A percentile compares a stretch with the other conserved stretches of the same genome.
Evolutionary conservation across 1,284 basidiomycete species (phyloP).

Genomic region (Trametes versicolor): DNA sequence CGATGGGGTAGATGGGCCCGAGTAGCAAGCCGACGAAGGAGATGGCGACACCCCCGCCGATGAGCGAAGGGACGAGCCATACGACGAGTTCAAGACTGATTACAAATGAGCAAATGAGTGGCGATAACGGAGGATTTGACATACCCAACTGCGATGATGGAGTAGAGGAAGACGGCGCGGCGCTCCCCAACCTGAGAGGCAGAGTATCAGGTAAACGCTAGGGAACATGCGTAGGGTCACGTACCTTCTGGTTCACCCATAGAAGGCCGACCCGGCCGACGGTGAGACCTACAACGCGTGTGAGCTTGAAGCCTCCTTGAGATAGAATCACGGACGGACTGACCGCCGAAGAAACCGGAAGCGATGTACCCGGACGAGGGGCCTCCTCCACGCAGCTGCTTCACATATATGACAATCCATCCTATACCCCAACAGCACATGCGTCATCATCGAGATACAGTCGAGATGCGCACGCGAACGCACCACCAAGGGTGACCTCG

Average conservation of each 20-base stretch:
- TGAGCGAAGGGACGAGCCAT: constrained; percentile 69
- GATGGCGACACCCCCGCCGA: constrained; percentile 62
- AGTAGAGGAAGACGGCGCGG: constrained; percentile 51
- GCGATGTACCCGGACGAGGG: constrained; percentile 59
- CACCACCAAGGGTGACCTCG: constrained; percentile 58
- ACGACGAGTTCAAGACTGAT: constrained; percentile 61
- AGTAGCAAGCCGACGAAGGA: constrained; percentile 62
- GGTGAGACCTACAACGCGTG: constrained; percentile 51
- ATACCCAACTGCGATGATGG: constrained; percentile 47
- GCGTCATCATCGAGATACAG: too few relatives aligned
- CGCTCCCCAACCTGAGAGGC: constrained; percentile 53
- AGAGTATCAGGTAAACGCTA: background rate
- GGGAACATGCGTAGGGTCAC: background rate
- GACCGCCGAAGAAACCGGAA: constrained; percentile 62
- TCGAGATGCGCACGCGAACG: too few relatives aligned
- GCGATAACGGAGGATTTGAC: constrained; percentile 18
- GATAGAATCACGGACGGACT: too few relatives aligned
- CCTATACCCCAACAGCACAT: constrained; percentile 40
- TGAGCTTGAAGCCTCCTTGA: too few relatives aligned
- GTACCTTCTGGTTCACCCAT: constrained; percentile 60
- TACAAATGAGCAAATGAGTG: background rate
- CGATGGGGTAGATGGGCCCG: constrained; percentile 64
- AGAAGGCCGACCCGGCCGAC: constrained; percentile 56
- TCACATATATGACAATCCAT: constrained; percentile 63
- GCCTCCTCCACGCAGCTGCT: constrained; percentile 55